These are phyloP conservation scores for Acorus gramineus DNA, from an alignment of 106 monocot genomes.

Conservation along the genomic window DNA sequence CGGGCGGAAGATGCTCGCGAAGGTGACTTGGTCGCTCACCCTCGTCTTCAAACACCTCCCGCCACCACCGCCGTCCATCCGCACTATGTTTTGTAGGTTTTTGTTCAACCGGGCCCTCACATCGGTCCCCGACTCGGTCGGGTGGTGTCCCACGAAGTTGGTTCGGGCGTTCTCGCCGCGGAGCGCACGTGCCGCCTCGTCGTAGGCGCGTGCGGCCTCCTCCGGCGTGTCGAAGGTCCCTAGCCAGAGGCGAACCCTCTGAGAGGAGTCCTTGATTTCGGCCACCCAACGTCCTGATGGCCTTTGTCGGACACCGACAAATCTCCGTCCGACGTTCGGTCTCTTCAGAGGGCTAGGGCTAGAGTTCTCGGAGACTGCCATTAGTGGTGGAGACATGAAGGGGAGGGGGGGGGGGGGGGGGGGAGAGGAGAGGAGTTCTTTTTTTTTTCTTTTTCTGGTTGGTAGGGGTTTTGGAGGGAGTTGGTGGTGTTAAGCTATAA, in stretches of 20 bases:
- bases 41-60: neutral
- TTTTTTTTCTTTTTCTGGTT: no score
- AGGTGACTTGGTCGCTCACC: constrained; percentile 22
- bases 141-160: constrained; percentile 14
- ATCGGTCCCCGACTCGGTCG: neutral
- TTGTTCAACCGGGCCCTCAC: constrained; percentile 19
- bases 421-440: no score
- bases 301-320: constrained; percentile 38
- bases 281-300: constrained; percentile 53
- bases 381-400: neutral
- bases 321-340: constrained; percentile 10
- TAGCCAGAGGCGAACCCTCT: constrained; percentile 44
- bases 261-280: constrained; percentile 50
- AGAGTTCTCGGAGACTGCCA: neutral
- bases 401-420: no score
- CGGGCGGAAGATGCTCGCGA: constrained; percentile 24
- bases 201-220: constrained; percentile 43
- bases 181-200: constrained; percentile 32
- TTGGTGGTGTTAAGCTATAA: no score
- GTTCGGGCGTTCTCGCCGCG: constrained; percentile 39
- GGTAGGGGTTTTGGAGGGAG: no score
- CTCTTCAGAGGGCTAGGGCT: neutral
- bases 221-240: constrained; percentile 44
- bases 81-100: constrained; percentile 10
- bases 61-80: neutral